phyloP scores from a whole-genome alignment of 345 rosid species.

The Populus ilicifolia region DNA sequence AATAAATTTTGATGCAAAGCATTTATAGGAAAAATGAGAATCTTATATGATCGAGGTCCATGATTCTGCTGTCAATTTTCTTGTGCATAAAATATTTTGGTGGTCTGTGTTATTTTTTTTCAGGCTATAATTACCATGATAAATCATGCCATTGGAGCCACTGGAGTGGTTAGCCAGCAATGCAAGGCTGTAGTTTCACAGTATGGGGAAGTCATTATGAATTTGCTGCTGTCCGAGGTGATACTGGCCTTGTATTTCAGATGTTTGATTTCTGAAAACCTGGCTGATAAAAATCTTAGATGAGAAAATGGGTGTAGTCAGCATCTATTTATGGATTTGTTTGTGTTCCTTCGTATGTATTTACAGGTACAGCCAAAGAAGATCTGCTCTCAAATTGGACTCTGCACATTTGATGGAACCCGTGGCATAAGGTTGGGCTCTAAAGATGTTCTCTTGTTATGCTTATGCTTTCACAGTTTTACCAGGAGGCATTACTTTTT shows the following conservation, averaged over 20 bases:
- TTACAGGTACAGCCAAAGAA: slow-evolving; percentile 24
- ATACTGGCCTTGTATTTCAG: not conserved
- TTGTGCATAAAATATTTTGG: not conserved
- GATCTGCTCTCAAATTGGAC: slow-evolving; percentile 25
- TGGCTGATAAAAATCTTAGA: not conserved
- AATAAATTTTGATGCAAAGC: not conserved
- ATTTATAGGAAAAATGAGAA: not conserved
- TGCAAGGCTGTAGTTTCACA: slow-evolving; percentile 28
- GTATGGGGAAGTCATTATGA: slow-evolving; percentile 23
- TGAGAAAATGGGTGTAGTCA: not conserved
- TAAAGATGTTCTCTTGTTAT: not conserved
- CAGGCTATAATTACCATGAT: slow-evolving; percentile 32
- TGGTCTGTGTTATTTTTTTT: not conserved
- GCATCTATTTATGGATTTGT: not conserved
- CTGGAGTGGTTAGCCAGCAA: slow-evolving; percentile 29
- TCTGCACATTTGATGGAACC: slow-evolving; percentile 26
- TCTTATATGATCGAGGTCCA: not conserved
- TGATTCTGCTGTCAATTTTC: no score
- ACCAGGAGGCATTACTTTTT: not conserved
- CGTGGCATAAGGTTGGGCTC: slow-evolving; percentile 17
- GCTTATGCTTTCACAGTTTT: not conserved
- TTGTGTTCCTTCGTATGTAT: not conserved
- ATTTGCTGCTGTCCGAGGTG: slow-evolving; percentile 30
- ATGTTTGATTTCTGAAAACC: not conserved
- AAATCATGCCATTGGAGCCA: slow-evolving; percentile 30